Evolutionary conservation across 352 stramenopile genomes (phyloP), one percentile per base, ranked within the genome.

Genomic region (Phytophthora citrophthora): DNA sequence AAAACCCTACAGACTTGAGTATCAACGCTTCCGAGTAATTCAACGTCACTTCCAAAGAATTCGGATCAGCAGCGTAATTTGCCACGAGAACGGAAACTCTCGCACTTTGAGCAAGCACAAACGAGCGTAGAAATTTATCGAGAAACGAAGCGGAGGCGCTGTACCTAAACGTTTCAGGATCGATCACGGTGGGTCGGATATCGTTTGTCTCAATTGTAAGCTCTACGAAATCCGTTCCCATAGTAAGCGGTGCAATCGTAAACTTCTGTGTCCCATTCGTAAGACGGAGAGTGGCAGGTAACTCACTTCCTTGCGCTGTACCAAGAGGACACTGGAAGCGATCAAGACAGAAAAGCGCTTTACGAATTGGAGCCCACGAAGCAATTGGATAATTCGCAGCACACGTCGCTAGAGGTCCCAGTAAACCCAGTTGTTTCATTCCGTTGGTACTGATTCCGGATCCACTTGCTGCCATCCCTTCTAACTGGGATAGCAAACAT

Each of bases 91-190:
- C 36, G 9, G 52, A 56, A 3, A 68, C 60, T 13, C 44, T 34
- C 11, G 44, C 52, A 29, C 36, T 36, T 57, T 63, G 34, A 5
- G 31, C 8, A 6, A 68, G 45, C 6, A 68, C 60, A 27, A 68
- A 63, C 7, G 53, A 63, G 2, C 52, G 45, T 11, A 68, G 3
- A 20, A 53, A 68, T 10, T 47, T 48, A 5, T 46, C 60, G 13
- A 68, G 26, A 26, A 58, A 62, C 4, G 60, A 58, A 24, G 53
- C 60, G 2, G 60, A 68, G 1, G 60, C 52, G 5, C 20, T 63
- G 45, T 58, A 68, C 36, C 24, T 23, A 38, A 68, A 64, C 2
- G 44, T 53, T 20, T 55, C 13, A 4, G 36, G 12, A 11, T 23
- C 45, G 5, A 16, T 36, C 26, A 36, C 38, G 23, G 10, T 54